Evolutionary conservation across 129 eudicot genomes (phyloP).

Genomic region (Scalesia atractyloides): DNA sequence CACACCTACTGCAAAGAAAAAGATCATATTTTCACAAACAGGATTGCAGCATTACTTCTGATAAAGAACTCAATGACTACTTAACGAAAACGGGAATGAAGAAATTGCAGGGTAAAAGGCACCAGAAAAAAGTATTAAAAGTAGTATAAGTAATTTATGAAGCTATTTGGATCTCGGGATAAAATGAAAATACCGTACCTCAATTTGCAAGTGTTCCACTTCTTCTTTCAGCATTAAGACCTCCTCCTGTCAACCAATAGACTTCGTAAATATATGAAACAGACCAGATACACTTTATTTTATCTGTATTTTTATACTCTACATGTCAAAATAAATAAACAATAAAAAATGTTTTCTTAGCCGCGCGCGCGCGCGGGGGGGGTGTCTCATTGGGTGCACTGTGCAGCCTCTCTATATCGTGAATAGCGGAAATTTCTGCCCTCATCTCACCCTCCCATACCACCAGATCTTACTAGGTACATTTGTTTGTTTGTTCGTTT

Average conservation of each 20-base stretch:
- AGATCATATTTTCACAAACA: background rate
- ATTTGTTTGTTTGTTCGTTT: too few relatives aligned
- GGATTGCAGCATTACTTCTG: slow-evolving; percentile 10
- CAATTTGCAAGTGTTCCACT: slow-evolving; percentile 54
- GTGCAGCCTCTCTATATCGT: too few relatives aligned
- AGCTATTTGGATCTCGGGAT: background rate
- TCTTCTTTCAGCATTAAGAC: slow-evolving; percentile 61
- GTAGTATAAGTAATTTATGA: slow-evolving; percentile 1
- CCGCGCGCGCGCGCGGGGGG: too few relatives aligned
- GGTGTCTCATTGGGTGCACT: too few relatives aligned
- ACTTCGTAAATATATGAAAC: slow-evolving; percentile 9
- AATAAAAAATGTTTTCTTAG: too few relatives aligned
- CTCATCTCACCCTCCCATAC: too few relatives aligned
- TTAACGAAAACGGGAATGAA: background rate
- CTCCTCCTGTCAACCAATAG: slow-evolving; percentile 63
- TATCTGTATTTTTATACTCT: too few relatives aligned
- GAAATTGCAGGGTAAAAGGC: background rate
- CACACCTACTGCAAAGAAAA: background rate
- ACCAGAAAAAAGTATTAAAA: background rate
- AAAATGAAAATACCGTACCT: slow-evolving; percentile 40
- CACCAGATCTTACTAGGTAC: too few relatives aligned
- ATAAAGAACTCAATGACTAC: background rate
- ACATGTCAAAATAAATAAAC: too few relatives aligned
- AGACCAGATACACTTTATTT: background rate
- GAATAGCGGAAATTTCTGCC: too few relatives aligned